A percentile compares a stretch with the other conserved stretches of the same genome.
These are phyloP conservation scores for Podosphaera xanthii DNA, from an alignment of 2,329 filamentous ascomycete genomes.

Conservation along the genomic window DNA sequence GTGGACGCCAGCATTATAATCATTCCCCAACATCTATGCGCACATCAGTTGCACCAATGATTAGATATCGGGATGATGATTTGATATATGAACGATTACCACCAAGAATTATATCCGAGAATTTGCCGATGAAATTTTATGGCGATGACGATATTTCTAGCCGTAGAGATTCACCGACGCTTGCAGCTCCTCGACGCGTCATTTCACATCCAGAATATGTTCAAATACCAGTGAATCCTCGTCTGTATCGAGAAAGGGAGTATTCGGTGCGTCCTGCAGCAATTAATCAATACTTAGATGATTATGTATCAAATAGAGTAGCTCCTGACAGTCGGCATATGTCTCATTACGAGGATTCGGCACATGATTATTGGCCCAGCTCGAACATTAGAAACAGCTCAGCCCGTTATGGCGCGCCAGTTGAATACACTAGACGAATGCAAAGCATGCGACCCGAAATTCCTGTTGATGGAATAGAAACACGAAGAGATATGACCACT, in stretches of 20 bases:
- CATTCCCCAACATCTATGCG: conserved; percentile 24
- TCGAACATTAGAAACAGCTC: conserved; percentile 33
- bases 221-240: conserved; percentile 22
- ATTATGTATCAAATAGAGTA: conserved; percentile 24
- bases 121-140: conserved; percentile 9
- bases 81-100: conserved; percentile 39
- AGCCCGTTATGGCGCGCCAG: conserved; percentile 20
- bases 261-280: conserved; percentile 26
- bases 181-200: conserved; percentile 28
- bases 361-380: conserved; percentile 25
- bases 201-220: conserved; percentile 38
- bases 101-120: conserved; percentile 10
- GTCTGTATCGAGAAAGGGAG: conserved; percentile 33
- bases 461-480: conserved; percentile 19
- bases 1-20: conserved; percentile 58
- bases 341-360: conserved; percentile 21
- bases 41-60: conserved; percentile 30
- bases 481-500: conserved; percentile 8
- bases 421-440: conserved; percentile 21
- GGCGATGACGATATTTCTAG: conserved; percentile 20
- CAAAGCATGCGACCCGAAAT: conserved; percentile 22
- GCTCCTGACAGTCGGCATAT: conserved; percentile 11
- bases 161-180: conserved; percentile 26
- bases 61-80: conserved; percentile 26
- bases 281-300: conserved; percentile 10